Percentiles rank a stretch among this genome's conserved stretches.
These are phyloP conservation scores for Fagus crenata DNA, from an alignment of 306 rosid genomes.

Conservation along the genomic window DNA sequence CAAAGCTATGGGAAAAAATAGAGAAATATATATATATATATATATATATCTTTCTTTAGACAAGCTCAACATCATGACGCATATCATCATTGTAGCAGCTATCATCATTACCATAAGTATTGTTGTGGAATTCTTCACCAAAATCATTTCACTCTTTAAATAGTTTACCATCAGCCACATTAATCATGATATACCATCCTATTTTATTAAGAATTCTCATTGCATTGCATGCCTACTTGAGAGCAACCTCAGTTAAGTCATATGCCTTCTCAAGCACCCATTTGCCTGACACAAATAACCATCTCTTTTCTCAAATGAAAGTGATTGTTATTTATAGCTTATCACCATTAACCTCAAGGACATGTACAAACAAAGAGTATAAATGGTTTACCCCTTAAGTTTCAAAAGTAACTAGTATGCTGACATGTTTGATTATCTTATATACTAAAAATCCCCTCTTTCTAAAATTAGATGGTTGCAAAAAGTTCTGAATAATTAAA, in stretches of 20 bases:
- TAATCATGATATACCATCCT: background rate
- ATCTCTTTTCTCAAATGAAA: background rate
- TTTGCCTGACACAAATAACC: background rate
- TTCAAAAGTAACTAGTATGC: constrained; percentile 8
- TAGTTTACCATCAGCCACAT: background rate
- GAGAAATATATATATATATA: background rate
- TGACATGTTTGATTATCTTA: constrained; percentile 3
- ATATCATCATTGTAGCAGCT: constrained; percentile 10
- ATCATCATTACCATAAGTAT: constrained; percentile 5
- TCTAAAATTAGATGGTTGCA: background rate
- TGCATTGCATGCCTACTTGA: constrained; percentile 1
- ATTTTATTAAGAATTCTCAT: constrained; percentile 8
- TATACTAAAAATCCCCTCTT: constrained; percentile 1
- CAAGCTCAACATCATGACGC: constrained; percentile 12
- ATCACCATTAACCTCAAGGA: background rate
- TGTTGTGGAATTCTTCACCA: background rate
- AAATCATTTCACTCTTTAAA: constrained; percentile 3
- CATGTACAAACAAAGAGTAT: background rate
- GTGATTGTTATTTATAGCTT: background rate
- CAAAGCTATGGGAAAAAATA: constrained; percentile 2
- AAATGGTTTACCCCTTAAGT: background rate
- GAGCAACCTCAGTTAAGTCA: background rate
- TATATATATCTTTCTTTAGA: background rate
- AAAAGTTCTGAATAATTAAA: background rate
- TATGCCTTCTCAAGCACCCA: background rate